Base-by-base conservation (phyloP, 306 rosid species). In the Cucumis hystrix region DNA sequence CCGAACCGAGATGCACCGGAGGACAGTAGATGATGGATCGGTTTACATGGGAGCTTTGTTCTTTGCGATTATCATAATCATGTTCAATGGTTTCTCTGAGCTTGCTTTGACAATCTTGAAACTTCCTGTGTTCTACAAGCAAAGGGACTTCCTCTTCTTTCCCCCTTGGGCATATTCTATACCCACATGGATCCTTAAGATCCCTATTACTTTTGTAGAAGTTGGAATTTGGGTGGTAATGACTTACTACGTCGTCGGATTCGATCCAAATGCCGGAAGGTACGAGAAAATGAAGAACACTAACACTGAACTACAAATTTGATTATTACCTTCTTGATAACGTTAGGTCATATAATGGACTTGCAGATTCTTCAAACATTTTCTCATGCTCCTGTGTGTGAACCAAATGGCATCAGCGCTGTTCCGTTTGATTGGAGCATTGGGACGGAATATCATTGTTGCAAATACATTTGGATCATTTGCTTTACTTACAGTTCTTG, bases 91-190 rank as follows among this genome's bases (percentile, higher is more conserved):
- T 20, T 58, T 85, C 60, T 69, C 88, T 6, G 88, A 85, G 79
- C 74, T 85, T 52, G 51, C 88, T 30, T 39, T 85, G 88, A 82
- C 86, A 56, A 80, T 85, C 58, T 12, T 66, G 64, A 85, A 82
- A 71, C 88, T 85, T 73, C 88, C 88, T 67, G 88, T 85, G 30
- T 85, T 82, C 75, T 85, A 80, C 84, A 85, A 85, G 80, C 88
- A 85, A 43, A 82, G 88, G 60, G 88, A 85, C 74, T 81, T 82
- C 51, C 84, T 77, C 17, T 85, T 85, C 80, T 82, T 58, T 78
- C 88, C 88, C 20, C 54, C 85, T 10, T 85, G 85, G 88, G 80
- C 83, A 57, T 85, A 82, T 57, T 14, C 86, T 47, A 43, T 85
- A 15, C 86, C 88, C 20, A 7, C 83, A 77, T 80, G 86, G 84